A percentile compares a stretch with the other conserved stretches of the same genome.
These are phyloP conservation scores for Flaveria sonorensis DNA, from an alignment of 129 eudicot species.

Conservation along the genomic window DNA sequence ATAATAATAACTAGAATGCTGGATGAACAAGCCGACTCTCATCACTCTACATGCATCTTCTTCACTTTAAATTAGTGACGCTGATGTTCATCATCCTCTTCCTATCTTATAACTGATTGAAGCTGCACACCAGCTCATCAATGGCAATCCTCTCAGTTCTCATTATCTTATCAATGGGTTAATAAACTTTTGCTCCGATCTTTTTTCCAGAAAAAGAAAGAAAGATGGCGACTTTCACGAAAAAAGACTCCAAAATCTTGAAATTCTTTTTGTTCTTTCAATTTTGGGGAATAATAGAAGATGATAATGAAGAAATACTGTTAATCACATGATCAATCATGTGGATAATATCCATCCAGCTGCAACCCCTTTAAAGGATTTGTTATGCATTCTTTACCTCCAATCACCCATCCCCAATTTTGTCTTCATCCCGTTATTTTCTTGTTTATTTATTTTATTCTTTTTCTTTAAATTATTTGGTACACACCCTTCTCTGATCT, in stretches of 20 bases:
- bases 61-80: too few species aligned
- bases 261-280: slow-evolving; percentile 5
- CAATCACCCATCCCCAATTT: slow-evolving; percentile 38
- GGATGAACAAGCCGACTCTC: too few species aligned
- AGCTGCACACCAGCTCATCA: slow-evolving; percentile 24
- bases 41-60: too few species aligned
- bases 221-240: slow-evolving; percentile 26
- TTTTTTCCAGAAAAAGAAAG: slow-evolving; percentile 14
- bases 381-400: slow-evolving; percentile 34
- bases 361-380: slow-evolving; percentile 26
- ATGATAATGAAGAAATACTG: slow-evolving; percentile 37
- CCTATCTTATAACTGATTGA: neutral
- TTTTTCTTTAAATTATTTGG: slow-evolving; percentile 29
- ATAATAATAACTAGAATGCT: too few species aligned
- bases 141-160: slow-evolving; percentile 6
- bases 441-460: slow-evolving; percentile 13
- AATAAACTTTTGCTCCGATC: neutral
- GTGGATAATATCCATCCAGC: slow-evolving; percentile 36
- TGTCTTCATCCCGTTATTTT: slow-evolving; percentile 36
- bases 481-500: slow-evolving; percentile 32
- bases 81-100: neutral
- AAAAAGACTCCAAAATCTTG: slow-evolving; percentile 25
- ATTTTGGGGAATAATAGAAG: slow-evolving; percentile 4
- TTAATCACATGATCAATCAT: slow-evolving; percentile 35
- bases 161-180: slow-evolving; percentile 19